Percentiles rank a stretch among this genome's conserved stretches.
Conservation (phyloP, 106 monocot species). For the Platanthera zijinensis region DNA sequence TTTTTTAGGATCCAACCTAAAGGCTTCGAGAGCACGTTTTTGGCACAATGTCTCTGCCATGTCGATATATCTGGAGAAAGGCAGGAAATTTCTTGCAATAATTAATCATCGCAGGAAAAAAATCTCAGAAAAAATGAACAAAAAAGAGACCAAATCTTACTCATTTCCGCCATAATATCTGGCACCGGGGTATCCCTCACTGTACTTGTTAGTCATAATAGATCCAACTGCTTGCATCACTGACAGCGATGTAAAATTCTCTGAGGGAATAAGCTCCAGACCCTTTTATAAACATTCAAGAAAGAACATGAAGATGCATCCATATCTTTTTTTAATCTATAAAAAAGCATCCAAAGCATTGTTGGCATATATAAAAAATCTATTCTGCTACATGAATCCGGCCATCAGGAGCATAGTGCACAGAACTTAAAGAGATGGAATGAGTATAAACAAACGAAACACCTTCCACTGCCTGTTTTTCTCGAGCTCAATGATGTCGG, state of each 20-base stretch:
- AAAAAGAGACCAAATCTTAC: conserved; percentile 36
- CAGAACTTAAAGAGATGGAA: not conserved
- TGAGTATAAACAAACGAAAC: not conserved
- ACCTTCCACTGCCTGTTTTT: conserved; percentile 99
- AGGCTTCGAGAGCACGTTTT: conserved; percentile 90
- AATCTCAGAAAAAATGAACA: not conserved
- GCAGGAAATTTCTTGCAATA: not conserved
- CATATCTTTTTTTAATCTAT: not conserved
- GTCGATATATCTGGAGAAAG: conserved; percentile 70
- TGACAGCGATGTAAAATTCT: conserved; percentile 90
- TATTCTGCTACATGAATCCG: not conserved
- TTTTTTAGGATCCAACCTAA: conserved; percentile 75
- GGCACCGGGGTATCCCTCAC: conserved; percentile 98
- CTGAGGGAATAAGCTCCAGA: conserved; percentile 91
- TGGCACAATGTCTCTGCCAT: conserved; percentile 96
- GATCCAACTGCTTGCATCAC: conserved; percentile 99
- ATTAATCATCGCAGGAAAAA: not conserved
- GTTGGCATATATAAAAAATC: too few species aligned
- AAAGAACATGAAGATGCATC: not conserved
- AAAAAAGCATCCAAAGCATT: not conserved
- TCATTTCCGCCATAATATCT: conserved; percentile 99
- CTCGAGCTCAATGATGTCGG: conserved; percentile 91
- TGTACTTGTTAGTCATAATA: conserved; percentile 98
- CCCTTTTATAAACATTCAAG: conserved; percentile 36
- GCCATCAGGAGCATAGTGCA: not conserved